Evolutionary conservation across 768 basidiomycete genomes (phyloP), one percentile per base, ranked within the genome.

Genomic region (Mycena venus): DNA sequence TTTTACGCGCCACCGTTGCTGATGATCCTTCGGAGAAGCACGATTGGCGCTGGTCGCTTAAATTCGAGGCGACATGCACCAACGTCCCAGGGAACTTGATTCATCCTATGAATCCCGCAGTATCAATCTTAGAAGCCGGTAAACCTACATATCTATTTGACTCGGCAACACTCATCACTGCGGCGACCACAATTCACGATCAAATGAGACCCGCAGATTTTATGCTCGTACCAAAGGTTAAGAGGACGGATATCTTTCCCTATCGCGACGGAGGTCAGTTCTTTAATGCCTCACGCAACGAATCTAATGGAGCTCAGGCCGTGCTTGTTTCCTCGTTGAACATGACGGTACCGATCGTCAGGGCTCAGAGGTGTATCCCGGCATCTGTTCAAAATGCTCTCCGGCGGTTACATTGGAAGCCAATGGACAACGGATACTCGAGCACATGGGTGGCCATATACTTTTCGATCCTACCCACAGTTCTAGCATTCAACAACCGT

Each of bases 101-200:
- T n/a, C n/a, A n/a, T n/a, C n/a, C n/a, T n/a, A n/a, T n/a, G n/a
- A n/a, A n/a, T n/a, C n/a, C n/a, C n/a, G 42, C 38, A 1, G 29
- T 68, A 0, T 68, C 40, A 6, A 31, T 38, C 17, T 55, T 38
- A 10, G 19, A 8, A 8, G 19, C 55, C 15, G 66, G 66, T 4
- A 40, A 44, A 1, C 55, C 64, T 4, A 65, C 66, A 2, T 67
- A 67, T 36, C 53, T 67, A 2, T 67, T 67, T 23, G 66, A 67
- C n/a, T 51, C 49, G 9, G 49, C 49, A 4, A 34, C 27, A 5
- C 27, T 67, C 25, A 21, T 67, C 9, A 15, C n/a, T 4, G 40
- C 53, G 3, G 66, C 53, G 1, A 38, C 66, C 11, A 23, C 53
- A 1, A 36, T 65, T 38, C 27, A 65, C 21, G 47, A 21, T 11